phyloP scores from a whole-genome alignment of 169 alveolate species.

The Plasmodium billcollinsi region DNA sequence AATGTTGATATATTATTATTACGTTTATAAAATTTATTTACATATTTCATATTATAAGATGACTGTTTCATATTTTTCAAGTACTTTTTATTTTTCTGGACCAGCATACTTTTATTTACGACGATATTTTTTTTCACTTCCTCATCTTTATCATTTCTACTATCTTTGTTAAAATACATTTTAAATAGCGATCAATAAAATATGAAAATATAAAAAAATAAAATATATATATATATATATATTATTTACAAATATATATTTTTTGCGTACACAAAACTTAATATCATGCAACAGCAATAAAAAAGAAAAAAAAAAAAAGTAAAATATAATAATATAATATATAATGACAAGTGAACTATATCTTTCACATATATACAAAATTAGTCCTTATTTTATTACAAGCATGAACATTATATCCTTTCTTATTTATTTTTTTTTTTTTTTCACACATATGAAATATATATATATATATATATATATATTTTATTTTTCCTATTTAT shows the following conservation, averaged over 20 bases:
- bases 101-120: conserved; percentile 13
- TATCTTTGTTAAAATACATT: conserved; percentile 56
- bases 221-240: conserved; percentile 11
- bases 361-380: no score
- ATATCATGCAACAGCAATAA: background rate
- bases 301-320: background rate
- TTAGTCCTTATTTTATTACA: no score
- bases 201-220: background rate
- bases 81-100: conserved; percentile 57
- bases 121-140: conserved; percentile 21
- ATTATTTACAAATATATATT: conserved; percentile 1
- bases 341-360: no score
- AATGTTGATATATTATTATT: conserved; percentile 20
- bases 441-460: no score
- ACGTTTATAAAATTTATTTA: conserved; percentile 41
- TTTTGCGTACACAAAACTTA: background rate
- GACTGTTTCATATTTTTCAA: conserved; percentile 44
- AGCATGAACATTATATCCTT: no score
- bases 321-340: background rate
- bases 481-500: no score
- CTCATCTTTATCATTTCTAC: conserved; percentile 43
- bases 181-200: background rate
- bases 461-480: no score
- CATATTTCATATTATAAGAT: conserved; percentile 50
- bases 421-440: no score